phyloP scores from a whole-genome alignment of 257 asterid species.

The Capsicum chinense region DNA sequence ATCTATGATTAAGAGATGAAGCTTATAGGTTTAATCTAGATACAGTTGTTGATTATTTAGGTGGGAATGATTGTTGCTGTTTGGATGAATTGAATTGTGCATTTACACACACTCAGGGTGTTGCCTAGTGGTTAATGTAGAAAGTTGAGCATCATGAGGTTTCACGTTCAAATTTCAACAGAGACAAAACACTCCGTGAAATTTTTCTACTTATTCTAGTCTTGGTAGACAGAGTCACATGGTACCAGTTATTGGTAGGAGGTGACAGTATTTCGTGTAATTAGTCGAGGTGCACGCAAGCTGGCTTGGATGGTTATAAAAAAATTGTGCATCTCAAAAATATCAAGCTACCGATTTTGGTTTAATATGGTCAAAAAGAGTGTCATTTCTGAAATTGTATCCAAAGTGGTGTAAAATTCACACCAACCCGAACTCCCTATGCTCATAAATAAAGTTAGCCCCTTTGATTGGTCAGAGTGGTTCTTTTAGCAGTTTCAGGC shows the following conservation, averaged over 20 bases:
- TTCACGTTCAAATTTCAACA: too few species aligned
- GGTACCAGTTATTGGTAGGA: too few species aligned
- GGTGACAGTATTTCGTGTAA: too few species aligned
- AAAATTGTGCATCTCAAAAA: too few species aligned
- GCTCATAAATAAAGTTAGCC: background rate
- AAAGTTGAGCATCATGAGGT: too few species aligned
- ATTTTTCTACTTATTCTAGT: too few species aligned
- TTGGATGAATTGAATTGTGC: background rate
- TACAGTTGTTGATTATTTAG: background rate
- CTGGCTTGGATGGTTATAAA: too few species aligned
- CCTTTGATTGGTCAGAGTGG: background rate
- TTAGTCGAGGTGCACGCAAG: too few species aligned
- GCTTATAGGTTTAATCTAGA: background rate
- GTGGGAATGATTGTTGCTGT: background rate
- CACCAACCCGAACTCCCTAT: too few species aligned
- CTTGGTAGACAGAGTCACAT: too few species aligned
- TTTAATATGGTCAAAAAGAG: background rate
- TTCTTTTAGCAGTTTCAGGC: background rate
- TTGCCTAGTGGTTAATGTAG: too few species aligned
- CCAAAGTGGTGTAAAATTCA: background rate
- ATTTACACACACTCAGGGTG: background rate
- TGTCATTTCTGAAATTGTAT: background rate
- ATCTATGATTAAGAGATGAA: background rate
- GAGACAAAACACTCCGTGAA: too few species aligned
- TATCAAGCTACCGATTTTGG: background rate